Base-by-base conservation (phyloP, 176 grass and related monocot genomes). In the Elaeis guineensis region DNA sequence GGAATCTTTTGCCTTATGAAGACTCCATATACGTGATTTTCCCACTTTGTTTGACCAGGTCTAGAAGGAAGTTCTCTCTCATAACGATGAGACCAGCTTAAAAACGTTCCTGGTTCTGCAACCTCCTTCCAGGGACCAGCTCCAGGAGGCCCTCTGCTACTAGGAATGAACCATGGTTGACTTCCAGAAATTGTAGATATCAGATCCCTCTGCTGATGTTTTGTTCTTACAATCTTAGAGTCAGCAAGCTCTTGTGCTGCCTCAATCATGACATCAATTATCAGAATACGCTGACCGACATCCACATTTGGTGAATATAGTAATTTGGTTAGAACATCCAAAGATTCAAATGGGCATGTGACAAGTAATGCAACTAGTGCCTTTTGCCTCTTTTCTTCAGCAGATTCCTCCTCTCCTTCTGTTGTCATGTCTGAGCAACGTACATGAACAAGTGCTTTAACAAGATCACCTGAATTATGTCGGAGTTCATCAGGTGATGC, bases 251-350 rank as follows among this genome's bases (percentile, higher is more conserved):
- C 91, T 50, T 87, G 83, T 55, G 91, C 91, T 18, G 91, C 86
- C 68, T 96, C 91, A 64, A 80, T 90, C 91, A 96, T 87, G 55
- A 79, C 86, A 90, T 96, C 86, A 58, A 96, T 78, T 64, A 96
- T 79, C 67, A 96, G 75, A 80, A 96, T 77, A 24, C 86, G 87
- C 63, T 96, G 91, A 72, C 86, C 63, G 32, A 87, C 63, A 84
- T 96, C 91, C 52, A 90, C 75, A 67, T 77, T 96, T 23, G 83
- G 84, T 54, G 91, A 86, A 78, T 96, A 96, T 48, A 96, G 64
- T 58, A 96, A 75, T 62, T 87, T 96, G 51, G 83, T 90, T 55
- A 96, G 54, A 71, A 84, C 77, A 74, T 90, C 86, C 51, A 87
- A 25, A 15, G 91, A 76, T 77, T 96, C 86, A 72, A 96, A 90